Evolutionary conservation across 768 basidiomycete species (phyloP).

Genomic region (Mycena metata): DNA sequence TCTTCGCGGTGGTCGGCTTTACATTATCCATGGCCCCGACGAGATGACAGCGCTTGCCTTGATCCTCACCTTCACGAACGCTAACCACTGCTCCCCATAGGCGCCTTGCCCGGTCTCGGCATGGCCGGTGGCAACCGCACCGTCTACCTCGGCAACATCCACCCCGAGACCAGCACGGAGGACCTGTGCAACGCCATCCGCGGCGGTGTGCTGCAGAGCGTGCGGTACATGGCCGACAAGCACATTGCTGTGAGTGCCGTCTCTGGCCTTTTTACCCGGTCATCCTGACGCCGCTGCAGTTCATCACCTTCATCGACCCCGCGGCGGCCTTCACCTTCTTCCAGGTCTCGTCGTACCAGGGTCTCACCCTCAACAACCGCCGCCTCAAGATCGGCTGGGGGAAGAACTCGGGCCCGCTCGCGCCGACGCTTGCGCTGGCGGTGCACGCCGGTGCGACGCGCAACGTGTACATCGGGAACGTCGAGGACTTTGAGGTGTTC

Average conservation of each 20-base stretch:
- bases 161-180: constrained; percentile 94
- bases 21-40: too few relatives aligned
- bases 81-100: constrained; percentile 1
- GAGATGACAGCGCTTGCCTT: background rate
- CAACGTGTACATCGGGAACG: constrained; percentile 96
- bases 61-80: background rate
- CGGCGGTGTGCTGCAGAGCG: constrained; percentile 96
- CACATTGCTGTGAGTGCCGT: constrained; percentile 82
- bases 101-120: constrained; percentile 31
- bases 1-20: too few relatives aligned
- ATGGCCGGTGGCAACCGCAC: constrained; percentile 77
- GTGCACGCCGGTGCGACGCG: constrained; percentile 95
- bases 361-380: constrained; percentile 92
- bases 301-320: constrained; percentile 96
- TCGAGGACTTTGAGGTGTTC: constrained; percentile 96
- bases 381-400: constrained; percentile 99
- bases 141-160: constrained; percentile 96
- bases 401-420: constrained; percentile 91
- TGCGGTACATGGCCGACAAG: constrained; percentile 96
- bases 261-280: constrained; percentile 46
- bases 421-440: constrained; percentile 86
- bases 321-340: constrained; percentile 94
- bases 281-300: constrained; percentile 60
- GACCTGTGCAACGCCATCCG: constrained; percentile 97
- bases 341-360: constrained; percentile 91